A percentile compares a stretch with the other conserved stretches of the same genome.
These are phyloP conservation scores for Hypoxylon sp. DNA, from an alignment of 2,329 filamentous ascomycete species.

Conservation along the genomic window DNA sequence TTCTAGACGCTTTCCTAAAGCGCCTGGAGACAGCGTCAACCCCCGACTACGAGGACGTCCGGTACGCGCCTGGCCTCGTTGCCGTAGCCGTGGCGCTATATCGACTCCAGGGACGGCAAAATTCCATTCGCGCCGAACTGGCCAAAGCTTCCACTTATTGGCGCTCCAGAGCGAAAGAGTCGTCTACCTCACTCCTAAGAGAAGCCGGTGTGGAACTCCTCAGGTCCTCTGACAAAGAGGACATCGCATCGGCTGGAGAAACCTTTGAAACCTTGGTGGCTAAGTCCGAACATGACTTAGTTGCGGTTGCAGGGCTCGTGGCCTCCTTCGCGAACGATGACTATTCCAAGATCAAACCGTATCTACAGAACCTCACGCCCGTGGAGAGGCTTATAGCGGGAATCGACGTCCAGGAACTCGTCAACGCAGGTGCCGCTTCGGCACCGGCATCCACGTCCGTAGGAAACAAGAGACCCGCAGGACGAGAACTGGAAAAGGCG, in stretches of 20 bases:
- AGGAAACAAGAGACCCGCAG: constrained; percentile 63
- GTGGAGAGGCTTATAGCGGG: constrained; percentile 71
- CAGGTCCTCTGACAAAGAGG: constrained; percentile 76
- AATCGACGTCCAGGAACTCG: constrained; percentile 71
- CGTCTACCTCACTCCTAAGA: constrained; percentile 75
- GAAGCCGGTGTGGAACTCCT: constrained; percentile 88
- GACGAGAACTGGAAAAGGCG: constrained; percentile 56
- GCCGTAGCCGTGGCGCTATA: constrained; percentile 85
- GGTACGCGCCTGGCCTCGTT: constrained; percentile 87
- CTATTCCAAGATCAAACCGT: constrained; percentile 65
- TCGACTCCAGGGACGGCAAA: constrained; percentile 77
- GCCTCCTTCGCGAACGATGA: constrained; percentile 79
- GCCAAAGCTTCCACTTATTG: constrained; percentile 85
- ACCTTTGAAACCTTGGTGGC: constrained; percentile 81
- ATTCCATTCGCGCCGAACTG: constrained; percentile 78
- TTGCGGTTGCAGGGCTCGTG: constrained; percentile 84
- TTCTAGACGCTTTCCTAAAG: constrained; percentile 81
- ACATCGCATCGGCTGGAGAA: constrained; percentile 78
- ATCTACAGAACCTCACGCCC: constrained; percentile 70
- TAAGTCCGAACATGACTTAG: constrained; percentile 73
- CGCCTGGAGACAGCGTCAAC: constrained; percentile 73
- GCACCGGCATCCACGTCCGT: constrained; percentile 57
- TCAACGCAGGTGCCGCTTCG: constrained; percentile 73
- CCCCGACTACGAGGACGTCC: constrained; percentile 72
- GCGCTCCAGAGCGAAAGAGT: constrained; percentile 69